Conservation (phyloP, 2,329 filamentous ascomycete genomes). For the Trichophyton rubrum region DNA sequence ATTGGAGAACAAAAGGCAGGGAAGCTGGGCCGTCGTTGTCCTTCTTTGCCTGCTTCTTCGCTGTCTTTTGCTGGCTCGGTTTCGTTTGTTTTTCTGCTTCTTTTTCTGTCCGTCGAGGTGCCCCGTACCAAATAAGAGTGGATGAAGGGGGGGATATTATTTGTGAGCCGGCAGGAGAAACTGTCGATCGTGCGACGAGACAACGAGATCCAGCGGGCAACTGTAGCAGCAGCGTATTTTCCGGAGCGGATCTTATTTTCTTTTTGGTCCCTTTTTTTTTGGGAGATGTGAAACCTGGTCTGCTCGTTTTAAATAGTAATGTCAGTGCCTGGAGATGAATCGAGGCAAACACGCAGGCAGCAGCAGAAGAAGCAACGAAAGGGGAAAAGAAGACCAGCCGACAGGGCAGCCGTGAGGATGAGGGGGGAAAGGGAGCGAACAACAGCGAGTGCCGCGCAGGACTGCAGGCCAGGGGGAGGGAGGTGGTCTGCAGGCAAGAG, state of each 20-base stretch:
- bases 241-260: background rate
- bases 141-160: background rate
- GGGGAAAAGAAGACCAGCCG: too few species aligned
- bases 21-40: background rate
- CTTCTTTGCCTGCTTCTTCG: background rate
- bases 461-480: background rate
- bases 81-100: background rate
- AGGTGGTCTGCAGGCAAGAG: background rate
- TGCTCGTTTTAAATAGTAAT: background rate
- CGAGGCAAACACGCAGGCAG: background rate
- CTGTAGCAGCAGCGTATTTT: background rate
- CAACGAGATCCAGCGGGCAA: background rate
- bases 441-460: background rate
- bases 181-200: conserved; percentile 3
- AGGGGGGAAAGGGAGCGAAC: background rate
- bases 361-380: too few species aligned
- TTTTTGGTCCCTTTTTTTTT: too few species aligned
- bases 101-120: too few species aligned
- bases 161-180: background rate
- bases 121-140: background rate
- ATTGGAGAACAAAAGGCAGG: background rate
- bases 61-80: too few species aligned
- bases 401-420: background rate
- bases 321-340: background rate
- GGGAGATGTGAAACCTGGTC: background rate